Conservation (phyloP, 345 rosid genomes). For the Eutrema heterophyllum region DNA sequence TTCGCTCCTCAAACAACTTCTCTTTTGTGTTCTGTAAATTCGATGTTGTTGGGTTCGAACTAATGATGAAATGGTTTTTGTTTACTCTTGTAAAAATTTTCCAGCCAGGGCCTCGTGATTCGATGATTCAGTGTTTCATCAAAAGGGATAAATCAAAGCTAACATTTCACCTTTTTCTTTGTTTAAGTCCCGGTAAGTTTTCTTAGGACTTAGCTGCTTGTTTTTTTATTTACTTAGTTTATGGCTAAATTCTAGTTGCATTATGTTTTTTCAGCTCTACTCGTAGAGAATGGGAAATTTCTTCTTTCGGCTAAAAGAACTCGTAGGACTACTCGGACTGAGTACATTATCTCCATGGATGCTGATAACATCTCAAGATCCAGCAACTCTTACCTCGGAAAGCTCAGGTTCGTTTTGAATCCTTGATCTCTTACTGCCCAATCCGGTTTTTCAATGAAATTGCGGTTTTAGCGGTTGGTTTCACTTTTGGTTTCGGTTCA, state of each 20-base stretch:
- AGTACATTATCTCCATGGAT: conserved; percentile 68
- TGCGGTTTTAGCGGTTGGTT: background rate
- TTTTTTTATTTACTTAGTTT: background rate
- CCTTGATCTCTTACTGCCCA: background rate
- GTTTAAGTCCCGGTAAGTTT: conserved; percentile 59
- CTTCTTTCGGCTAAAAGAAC: conserved; percentile 70
- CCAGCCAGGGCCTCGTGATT: conserved; percentile 66
- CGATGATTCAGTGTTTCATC: conserved; percentile 56
- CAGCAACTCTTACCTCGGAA: conserved; percentile 59
- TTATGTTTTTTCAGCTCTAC: conserved; percentile 35
- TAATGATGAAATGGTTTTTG: background rate
- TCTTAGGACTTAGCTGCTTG: background rate
- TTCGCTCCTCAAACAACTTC: background rate
- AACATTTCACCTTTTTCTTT: conserved; percentile 57
- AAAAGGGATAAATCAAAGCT: conserved; percentile 65
- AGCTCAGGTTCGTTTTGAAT: conserved; percentile 44
- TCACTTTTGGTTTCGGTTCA: too few relatives aligned
- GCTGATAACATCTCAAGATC: conserved; percentile 67
- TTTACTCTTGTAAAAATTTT: background rate
- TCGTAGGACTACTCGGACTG: conserved; percentile 60
- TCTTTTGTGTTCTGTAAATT: background rate
- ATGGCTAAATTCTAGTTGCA: background rate
- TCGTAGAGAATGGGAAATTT: conserved; percentile 65
- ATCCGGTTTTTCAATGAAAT: background rate
- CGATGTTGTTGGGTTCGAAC: background rate